A percentile compares a stretch with the other conserved stretches of the same genome.
Evolutionary conservation across 2,329 filamentous ascomycete genomes (phyloP).

Genomic region (Trichoderma sp.): DNA sequence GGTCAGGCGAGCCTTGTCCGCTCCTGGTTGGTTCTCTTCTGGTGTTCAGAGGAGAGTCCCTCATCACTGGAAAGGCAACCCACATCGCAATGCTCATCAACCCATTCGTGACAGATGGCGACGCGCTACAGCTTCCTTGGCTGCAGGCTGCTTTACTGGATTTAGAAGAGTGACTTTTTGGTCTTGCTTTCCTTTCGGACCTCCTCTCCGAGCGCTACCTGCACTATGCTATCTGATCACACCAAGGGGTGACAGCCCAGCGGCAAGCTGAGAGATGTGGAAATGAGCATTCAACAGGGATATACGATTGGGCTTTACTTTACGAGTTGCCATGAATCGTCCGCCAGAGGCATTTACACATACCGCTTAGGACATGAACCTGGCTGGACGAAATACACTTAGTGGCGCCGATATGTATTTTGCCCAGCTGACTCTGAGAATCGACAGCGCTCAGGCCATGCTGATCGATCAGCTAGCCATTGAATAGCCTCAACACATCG

Average conservation of each 20-base stretch:
- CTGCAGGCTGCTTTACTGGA: background rate
- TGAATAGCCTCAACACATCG: background rate
- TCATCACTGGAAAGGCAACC: background rate
- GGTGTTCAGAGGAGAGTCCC: background rate
- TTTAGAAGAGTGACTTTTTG: background rate
- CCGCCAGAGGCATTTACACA: background rate
- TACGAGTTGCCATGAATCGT: background rate
- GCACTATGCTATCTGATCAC: background rate
- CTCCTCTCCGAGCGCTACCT: background rate
- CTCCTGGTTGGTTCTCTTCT: background rate
- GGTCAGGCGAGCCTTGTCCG: slow-evolving; percentile 18
- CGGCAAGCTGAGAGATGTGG: background rate
- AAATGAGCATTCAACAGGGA: background rate
- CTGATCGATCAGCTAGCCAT: background rate
- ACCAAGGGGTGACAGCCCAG: background rate
- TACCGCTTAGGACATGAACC: background rate
- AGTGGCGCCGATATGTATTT: background rate
- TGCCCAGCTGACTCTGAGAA: background rate
- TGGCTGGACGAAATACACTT: background rate
- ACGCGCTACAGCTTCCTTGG: background rate
- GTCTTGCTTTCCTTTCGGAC: background rate
- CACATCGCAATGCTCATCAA: background rate
- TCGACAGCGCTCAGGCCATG: background rate
- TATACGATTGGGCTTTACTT: background rate
- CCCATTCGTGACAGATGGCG: background rate